A percentile compares a stretch with the other conserved stretches of the same genome.
Evolutionary conservation across 768 basidiomycete genomes (phyloP).

Genomic region (Cyclocybe aegerita): DNA sequence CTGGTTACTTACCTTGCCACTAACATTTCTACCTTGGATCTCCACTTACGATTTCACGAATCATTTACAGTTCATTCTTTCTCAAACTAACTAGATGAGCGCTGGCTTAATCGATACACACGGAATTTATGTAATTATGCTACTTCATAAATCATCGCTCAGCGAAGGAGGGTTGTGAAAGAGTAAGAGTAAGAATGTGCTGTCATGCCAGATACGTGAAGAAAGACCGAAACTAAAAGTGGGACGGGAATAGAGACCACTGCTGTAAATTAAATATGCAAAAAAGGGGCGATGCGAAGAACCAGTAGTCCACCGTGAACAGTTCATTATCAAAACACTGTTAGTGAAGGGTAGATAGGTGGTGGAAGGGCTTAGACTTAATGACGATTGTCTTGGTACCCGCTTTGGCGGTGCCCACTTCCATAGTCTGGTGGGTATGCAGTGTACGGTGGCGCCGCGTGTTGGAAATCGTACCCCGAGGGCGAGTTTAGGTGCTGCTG

Average conservation of each 20-base stretch:
- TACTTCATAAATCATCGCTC: conserved; percentile 9
- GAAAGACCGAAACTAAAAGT: conserved; percentile 1
- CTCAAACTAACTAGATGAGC: conserved; percentile 4
- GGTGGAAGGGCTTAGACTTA: background rate
- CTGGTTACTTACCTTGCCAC: background rate
- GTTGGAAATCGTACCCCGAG: background rate
- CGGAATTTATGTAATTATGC: conserved; percentile 1
- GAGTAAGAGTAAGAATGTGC: background rate
- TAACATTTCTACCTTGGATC: background rate
- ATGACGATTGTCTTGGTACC: background rate
- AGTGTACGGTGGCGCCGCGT: conserved; percentile 1
- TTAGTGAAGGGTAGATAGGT: background rate
- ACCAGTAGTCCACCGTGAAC: conserved; percentile 1
- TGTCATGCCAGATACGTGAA: background rate
- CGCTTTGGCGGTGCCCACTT: conserved; percentile 1
- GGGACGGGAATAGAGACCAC: background rate
- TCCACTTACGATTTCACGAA: too few relatives aligned
- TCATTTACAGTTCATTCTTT: background rate
- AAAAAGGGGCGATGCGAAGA: background rate
- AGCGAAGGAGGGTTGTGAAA: conserved; percentile 4
- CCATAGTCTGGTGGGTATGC: conserved; percentile 4
- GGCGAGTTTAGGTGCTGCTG: conserved; percentile 2
- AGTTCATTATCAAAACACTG: background rate
- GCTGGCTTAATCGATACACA: conserved; percentile 10
- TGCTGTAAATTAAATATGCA: conserved; percentile 5